Evolutionary conservation across 495 filamentous ascomycete genomes (phyloP).

Genomic region (Cryomyces minteri): DNA sequence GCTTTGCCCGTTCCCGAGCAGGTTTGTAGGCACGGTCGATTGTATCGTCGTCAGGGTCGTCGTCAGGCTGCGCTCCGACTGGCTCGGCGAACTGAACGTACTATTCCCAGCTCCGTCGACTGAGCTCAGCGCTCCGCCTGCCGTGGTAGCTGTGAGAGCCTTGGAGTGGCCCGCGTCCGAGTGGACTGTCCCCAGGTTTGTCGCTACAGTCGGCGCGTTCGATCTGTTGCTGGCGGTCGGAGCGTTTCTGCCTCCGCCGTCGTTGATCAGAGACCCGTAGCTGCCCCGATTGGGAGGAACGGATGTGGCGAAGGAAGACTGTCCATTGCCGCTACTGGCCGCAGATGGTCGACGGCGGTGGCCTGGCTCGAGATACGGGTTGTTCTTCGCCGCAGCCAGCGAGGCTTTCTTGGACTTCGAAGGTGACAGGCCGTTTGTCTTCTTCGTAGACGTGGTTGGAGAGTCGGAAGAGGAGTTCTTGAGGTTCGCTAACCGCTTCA

Average conservation of each 20-base stretch:
- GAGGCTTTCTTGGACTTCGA: constrained; percentile 39
- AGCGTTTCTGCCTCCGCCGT: constrained; percentile 28
- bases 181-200: constrained; percentile 53
- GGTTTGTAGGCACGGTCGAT: constrained; percentile 54
- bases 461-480: constrained; percentile 42
- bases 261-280: constrained; percentile 20
- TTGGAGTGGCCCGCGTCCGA: constrained; percentile 67
- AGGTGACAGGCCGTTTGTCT: constrained; percentile 19
- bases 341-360: constrained; percentile 23
- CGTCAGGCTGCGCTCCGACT: constrained; percentile 77
- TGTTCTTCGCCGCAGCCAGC: constrained; percentile 41
- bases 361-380: constrained; percentile 62
- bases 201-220: constrained; percentile 60
- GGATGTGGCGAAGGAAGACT: constrained; percentile 35
- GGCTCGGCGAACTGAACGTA: constrained; percentile 87
- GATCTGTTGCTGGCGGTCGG: constrained; percentile 48
- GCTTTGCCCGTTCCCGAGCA: constrained; percentile 24
- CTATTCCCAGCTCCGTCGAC: constrained; percentile 49
- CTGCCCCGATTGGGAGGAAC: constrained; percentile 20
- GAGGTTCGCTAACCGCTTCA: constrained; percentile 82
- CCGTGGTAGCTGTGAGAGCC: constrained; percentile 50
- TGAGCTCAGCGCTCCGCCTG: constrained; percentile 43
- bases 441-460: constrained; percentile 31
- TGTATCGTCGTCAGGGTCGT: constrained; percentile 96
- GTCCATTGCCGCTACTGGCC: constrained; percentile 30